Percentiles rank a stretch among this genome's conserved stretches.
phyloP scores from a whole-genome alignment of 129 eudicot species.

The Centaurea solstitialis region DNA sequence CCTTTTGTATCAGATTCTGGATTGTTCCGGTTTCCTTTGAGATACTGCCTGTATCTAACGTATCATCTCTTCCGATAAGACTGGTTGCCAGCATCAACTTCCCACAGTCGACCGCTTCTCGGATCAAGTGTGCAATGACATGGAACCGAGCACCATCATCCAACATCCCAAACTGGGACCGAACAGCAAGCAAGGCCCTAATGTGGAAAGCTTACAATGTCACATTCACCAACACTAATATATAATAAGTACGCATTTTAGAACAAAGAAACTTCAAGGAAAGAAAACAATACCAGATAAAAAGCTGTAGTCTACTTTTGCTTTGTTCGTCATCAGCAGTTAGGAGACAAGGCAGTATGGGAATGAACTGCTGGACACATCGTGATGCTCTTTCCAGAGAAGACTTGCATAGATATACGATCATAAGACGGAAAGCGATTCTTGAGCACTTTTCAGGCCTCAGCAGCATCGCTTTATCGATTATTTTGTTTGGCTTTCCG shows the following conservation, averaged over 20 bases:
- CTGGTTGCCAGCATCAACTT: conserved; percentile 82
- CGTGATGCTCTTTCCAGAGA: conserved; percentile 91
- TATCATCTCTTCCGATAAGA: conserved; percentile 62
- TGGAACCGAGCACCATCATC: conserved; percentile 96
- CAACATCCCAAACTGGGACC: conserved; percentile 76
- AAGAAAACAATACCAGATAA: conserved; percentile 69
- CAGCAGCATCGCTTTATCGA: conserved; percentile 92
- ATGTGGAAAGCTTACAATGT: conserved; percentile 30
- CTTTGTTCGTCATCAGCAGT: conserved; percentile 92
- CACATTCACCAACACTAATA: neutral
- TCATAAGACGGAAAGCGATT: conserved; percentile 69
- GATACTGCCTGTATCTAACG: conserved; percentile 54
- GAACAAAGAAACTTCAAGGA: conserved; percentile 16
- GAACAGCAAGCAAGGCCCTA: conserved; percentile 89
- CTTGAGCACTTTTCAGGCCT: conserved; percentile 93
- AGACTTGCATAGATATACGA: conserved; percentile 79
- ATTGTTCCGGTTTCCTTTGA: conserved; percentile 60
- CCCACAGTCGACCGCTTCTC: conserved; percentile 91
- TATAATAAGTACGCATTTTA: neutral
- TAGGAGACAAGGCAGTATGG: conserved; percentile 72
- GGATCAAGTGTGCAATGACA: conserved; percentile 81
- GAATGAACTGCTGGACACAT: conserved; percentile 76
- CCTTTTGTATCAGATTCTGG: conserved; percentile 90
- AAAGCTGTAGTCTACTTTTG: conserved; percentile 88
- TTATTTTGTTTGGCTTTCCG: conserved; percentile 78